Evolutionary conservation across 164 flowering plant genomes (phyloP), one percentile per base, ranked within the genome.

Genomic region (Stephania yunnanensis): DNA sequence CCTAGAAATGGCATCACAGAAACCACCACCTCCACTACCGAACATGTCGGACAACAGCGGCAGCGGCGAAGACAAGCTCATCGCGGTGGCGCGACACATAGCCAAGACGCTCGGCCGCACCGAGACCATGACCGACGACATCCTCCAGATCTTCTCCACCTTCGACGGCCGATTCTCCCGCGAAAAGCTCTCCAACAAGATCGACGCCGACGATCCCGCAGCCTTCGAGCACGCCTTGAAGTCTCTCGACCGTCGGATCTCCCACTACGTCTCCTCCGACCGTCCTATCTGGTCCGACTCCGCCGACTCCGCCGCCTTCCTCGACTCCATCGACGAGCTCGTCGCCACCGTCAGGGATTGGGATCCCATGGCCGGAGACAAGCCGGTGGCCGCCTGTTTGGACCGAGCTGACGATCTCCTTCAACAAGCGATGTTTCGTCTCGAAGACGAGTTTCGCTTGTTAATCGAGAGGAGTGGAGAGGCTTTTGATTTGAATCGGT

Each of bases 51-150:
- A 36, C 42, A 36, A 82, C 80, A 82, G 85, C 78, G 7, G 82
- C 13, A 87, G 87, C 79, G 98, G 97, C 3, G 99, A 95, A 74
- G 97, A 92, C 80, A 93, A 92, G 82, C 77, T 91, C 5, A 76
- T 93, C 3, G 99, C 97, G 2, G 87, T 93, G 13, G 99, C 99
- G 6, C 85, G 97, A 8, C 98, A 95, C 86, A 93, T 95, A 13
- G 99, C 97, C 10, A 93, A 91, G 74, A 89, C 98, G 1, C 89
- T 95, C 0, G 99, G 97, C 76, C 89, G 86, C 65, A 84, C 89
- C 55, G 92, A 93, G 13, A 76, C 89, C 36, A 90, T 86, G 88
- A 86, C 98, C 12, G 99, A 95, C 73, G 98, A 95, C 63, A 92
- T 95, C 17, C 82, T 95, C 55, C 89, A 95, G 80, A 88, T 93